Evolutionary conservation across 306 rosid species (phyloP).

Genomic region (Cucumis hystrix): DNA sequence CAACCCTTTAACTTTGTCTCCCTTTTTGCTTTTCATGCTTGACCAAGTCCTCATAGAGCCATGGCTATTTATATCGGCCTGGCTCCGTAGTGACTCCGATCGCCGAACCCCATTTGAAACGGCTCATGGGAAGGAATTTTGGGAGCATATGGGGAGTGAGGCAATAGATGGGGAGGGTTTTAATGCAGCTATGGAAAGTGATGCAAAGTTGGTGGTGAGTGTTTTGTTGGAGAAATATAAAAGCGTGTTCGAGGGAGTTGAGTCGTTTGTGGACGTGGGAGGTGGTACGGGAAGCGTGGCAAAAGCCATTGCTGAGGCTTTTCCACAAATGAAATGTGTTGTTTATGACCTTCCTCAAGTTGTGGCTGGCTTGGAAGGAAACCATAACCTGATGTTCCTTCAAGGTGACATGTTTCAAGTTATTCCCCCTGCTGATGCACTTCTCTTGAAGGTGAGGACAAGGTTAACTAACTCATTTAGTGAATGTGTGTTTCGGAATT

Average conservation of each 20-base stretch:
- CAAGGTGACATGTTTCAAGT: neutral
- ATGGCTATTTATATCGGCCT: neutral
- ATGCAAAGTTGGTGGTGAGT: neutral
- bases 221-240: neutral
- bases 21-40: neutral
- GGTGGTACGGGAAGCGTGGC: neutral
- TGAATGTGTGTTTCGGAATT: too few relatives aligned
- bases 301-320: neutral
- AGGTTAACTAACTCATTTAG: too few relatives aligned
- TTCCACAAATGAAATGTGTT: neutral
- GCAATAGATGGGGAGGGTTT: neutral
- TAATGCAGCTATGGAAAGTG: neutral
- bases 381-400: neutral
- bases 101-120: neutral
- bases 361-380: neutral
- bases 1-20: neutral
- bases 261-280: neutral
- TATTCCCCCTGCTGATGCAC: neutral
- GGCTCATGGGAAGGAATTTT: neutral
- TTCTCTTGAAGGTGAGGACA: neutral
- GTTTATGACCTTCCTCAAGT: neutral
- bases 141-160: neutral
- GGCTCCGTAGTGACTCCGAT: neutral
- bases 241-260: neutral
- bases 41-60: neutral